These are phyloP conservation scores for Tricholomella constricta DNA, from an alignment of 768 basidiomycete genomes.

Conservation along the genomic window DNA sequence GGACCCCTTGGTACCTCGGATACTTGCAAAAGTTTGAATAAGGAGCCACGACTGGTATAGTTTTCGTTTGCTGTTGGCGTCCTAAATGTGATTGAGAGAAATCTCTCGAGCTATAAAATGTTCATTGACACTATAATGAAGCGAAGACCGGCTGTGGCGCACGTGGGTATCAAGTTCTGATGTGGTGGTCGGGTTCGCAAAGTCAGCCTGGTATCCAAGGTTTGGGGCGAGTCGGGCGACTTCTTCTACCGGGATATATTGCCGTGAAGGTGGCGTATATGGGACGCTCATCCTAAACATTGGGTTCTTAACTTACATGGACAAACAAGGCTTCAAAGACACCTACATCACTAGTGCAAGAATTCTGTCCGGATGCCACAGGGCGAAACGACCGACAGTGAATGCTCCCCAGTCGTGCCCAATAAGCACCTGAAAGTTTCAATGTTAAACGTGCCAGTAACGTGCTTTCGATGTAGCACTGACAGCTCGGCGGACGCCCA, in stretches of 20 bases:
- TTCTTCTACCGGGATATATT: slow-evolving; percentile 52
- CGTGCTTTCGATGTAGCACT: slow-evolving; percentile 24
- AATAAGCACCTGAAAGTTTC: slow-evolving; percentile 51
- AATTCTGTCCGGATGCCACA: slow-evolving; percentile 71
- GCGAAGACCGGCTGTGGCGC: slow-evolving; percentile 13
- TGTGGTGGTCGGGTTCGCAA: slow-evolving; percentile 54
- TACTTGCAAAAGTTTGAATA: slow-evolving; percentile 27
- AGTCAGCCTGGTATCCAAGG: slow-evolving; percentile 70
- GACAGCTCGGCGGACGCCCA: slow-evolving; percentile 57
- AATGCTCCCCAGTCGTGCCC: slow-evolving; percentile 85
- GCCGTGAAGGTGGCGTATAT: slow-evolving; percentile 57
- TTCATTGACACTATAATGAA: not conserved
- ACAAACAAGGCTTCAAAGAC: not conserved
- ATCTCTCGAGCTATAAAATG: slow-evolving; percentile 38
- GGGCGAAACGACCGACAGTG: slow-evolving; percentile 63
- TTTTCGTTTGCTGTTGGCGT: slow-evolving; percentile 17
- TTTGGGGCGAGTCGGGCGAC: slow-evolving; percentile 54
- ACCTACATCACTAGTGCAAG: slow-evolving; percentile 61
- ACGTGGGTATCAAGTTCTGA: slow-evolving; percentile 61
- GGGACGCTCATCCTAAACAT: slow-evolving; percentile 61
- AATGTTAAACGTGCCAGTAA: not conserved
- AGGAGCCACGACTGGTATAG: slow-evolving; percentile 25
- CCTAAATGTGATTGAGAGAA: slow-evolving; percentile 32
- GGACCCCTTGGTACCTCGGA: slow-evolving; percentile 11
- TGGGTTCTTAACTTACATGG: not conserved